Percentiles rank a stretch among this genome's conserved stretches.
Evolutionary conservation across 164 flowering plant genomes (phyloP).

Genomic region (Vitis vinifera): ASM3070453v1 NC_081809.1:4345001-4345500

Average conservation of each 20-base stretch:
- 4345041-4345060: too few relatives aligned
- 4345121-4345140: background rate
- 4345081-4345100: too few relatives aligned
- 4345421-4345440: background rate
- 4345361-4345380: slow-evolving; percentile 98
- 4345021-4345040: too few relatives aligned
- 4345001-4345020: too few relatives aligned
- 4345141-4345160: slow-evolving; percentile 11
- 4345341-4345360: slow-evolving; percentile 99
- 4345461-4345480: background rate
- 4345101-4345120: background rate
- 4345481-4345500: slow-evolving; percentile 63
- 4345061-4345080: too few relatives aligned
- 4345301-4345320: slow-evolving; percentile 81
- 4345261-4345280: background rate
- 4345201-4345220: slow-evolving; percentile 83
- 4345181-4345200: slow-evolving; percentile 94
- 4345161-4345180: slow-evolving; percentile 97
- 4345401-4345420: slow-evolving; percentile 82
- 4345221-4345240: background rate
- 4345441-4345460: background rate
- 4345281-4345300: background rate
- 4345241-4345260: background rate
- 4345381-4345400: slow-evolving; percentile 85
- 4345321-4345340: slow-evolving; percentile 99